phyloP scores from a whole-genome alignment of 73 alveolate species.

The Paramecium sexaurelia region DNA sequence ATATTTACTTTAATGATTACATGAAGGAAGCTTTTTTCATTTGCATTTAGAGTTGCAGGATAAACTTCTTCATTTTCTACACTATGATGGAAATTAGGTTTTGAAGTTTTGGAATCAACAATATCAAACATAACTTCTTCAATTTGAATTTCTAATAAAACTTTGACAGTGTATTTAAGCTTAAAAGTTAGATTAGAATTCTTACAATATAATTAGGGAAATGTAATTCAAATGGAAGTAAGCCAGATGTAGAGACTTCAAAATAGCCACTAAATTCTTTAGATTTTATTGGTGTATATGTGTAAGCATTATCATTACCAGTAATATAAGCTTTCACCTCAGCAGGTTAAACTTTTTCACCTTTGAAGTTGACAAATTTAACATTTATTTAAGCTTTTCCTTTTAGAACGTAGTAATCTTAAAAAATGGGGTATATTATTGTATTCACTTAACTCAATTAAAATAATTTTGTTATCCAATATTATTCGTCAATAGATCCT shows the following conservation, averaged over 20 bases:
- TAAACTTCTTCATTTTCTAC: conserved; percentile 34
- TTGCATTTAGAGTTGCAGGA: background rate
- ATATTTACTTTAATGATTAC: conserved; percentile 2
- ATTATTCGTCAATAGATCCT: background rate
- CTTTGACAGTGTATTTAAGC: background rate
- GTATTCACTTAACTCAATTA: background rate
- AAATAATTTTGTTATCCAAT: background rate
- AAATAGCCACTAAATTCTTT: conserved; percentile 43
- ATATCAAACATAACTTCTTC: conserved; percentile 26
- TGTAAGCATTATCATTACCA: background rate
- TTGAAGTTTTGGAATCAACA: conserved; percentile 21
- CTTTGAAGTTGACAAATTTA: background rate
- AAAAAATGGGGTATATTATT: background rate
- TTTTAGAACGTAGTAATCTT: background rate
- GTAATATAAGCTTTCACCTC: background rate
- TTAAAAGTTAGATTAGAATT: background rate
- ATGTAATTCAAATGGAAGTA: background rate
- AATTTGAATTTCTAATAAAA: background rate
- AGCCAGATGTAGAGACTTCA: background rate
- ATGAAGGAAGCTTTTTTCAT: conserved; percentile 35
- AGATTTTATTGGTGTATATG: background rate
- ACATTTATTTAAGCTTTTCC: background rate
- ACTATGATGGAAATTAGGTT: conserved; percentile 20
- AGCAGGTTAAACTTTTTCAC: background rate
- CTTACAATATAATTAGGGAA: background rate